Evolutionary conservation across 441 rosid species (phyloP).

Genomic region (Kokia cookei): DNA sequence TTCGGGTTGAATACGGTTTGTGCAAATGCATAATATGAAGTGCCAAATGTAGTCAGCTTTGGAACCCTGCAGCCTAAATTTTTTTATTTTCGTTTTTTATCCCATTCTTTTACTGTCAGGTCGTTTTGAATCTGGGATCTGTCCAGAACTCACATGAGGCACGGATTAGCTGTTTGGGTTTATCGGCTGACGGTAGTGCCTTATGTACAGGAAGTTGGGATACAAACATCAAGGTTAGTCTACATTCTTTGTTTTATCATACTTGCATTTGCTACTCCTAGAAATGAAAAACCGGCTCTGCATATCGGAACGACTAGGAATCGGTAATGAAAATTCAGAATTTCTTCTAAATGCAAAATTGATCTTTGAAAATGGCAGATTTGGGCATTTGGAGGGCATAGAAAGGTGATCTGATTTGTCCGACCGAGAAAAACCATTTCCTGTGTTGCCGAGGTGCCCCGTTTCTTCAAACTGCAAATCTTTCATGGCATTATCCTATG

Average conservation of each 20-base stretch:
- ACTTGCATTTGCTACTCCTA: background rate
- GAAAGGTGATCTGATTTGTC: constrained; percentile 41
- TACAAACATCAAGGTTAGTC: constrained; percentile 85
- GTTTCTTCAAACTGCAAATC: too few species aligned
- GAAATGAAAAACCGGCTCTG: background rate
- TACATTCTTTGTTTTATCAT: constrained; percentile 1
- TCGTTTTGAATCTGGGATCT: constrained; percentile 72
- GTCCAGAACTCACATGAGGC: constrained; percentile 72
- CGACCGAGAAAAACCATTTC: background rate
- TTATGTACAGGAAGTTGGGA: constrained; percentile 98
- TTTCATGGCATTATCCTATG: background rate
- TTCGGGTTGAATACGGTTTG: background rate
- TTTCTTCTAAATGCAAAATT: background rate
- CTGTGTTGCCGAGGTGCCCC: background rate
- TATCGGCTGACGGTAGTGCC: constrained; percentile 98
- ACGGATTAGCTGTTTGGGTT: constrained; percentile 81
- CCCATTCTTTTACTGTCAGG: constrained; percentile 36
- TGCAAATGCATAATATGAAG: background rate
- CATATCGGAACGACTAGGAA: background rate
- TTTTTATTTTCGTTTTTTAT: background rate
- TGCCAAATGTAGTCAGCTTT: background rate
- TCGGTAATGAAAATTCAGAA: background rate
- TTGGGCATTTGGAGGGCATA: constrained; percentile 94
- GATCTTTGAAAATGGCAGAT: constrained; percentile 31
- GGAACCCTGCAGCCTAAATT: background rate